phyloP scores from a whole-genome alignment of 1,284 basidiomycete genomes.

The Fomes fomentarius region DNA sequence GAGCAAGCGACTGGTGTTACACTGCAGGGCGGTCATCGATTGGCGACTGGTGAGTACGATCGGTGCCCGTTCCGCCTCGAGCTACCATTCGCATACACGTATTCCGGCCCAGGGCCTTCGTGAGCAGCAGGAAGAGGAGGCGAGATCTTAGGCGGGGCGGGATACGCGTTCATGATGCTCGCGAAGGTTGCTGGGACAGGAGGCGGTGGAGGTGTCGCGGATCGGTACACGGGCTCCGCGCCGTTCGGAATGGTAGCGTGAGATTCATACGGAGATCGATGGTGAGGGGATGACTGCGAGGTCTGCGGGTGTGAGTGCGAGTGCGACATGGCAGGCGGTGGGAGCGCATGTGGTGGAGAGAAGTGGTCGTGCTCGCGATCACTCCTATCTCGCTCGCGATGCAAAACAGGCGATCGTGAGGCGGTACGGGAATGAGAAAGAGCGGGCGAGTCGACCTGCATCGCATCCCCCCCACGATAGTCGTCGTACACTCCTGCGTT shows the following conservation, averaged over 20 bases:
- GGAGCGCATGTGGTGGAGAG: constrained; percentile 21
- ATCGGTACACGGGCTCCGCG: constrained; percentile 28
- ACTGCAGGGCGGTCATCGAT: constrained; percentile 8
- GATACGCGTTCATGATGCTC: constrained; percentile 68
- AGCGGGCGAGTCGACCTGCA: constrained; percentile 22
- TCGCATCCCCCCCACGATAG: constrained; percentile 16
- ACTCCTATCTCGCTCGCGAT: constrained; percentile 24
- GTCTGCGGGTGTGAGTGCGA: constrained; percentile 15
- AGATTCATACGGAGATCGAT: constrained; percentile 29
- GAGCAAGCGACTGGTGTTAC: not conserved
- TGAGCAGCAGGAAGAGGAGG: constrained; percentile 16
- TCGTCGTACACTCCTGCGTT: constrained; percentile 27
- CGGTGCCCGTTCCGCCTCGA: constrained; percentile 34
- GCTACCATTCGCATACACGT: constrained; percentile 27
- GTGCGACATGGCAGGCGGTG: constrained; percentile 6
- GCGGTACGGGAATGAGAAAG: constrained; percentile 25
- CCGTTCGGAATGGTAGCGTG: constrained; percentile 26
- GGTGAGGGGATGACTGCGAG: constrained; percentile 24
- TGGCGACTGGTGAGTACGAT: constrained; percentile 8
- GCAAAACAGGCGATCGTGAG: constrained; percentile 30
- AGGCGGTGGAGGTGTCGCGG: constrained; percentile 34
- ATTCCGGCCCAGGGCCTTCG: constrained; percentile 24
- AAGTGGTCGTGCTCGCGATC: constrained; percentile 24
- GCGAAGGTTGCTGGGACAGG: constrained; percentile 53
- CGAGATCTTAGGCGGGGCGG: constrained; percentile 31